Evolutionary conservation across 331 rosid species (phyloP), one percentile per base, ranked within the genome.

Genomic region (Dryas integrifolia): DNA sequence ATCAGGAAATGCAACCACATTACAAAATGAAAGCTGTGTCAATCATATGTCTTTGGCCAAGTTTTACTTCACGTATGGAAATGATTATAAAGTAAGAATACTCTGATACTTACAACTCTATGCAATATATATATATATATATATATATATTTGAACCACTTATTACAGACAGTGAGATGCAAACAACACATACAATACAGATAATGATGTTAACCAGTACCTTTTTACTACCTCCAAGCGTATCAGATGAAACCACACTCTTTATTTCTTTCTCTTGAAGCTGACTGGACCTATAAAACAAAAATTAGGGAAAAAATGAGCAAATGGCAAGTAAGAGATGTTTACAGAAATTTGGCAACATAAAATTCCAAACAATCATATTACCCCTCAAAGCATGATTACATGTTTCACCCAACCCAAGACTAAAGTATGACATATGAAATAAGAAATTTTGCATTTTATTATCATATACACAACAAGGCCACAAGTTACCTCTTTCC

Each of bases 401-500:
- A 18, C 61, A 57, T 2, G 35, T 9, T 56, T 56, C 61, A 57
- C 62, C 40, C 14, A 57, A 57, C 39, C 55, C 62, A 21, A 10
- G 39, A 26, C 62, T 10, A 30, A 58, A 58, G 41, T 24, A 0
- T 39, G 63, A 24, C n/a, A 0, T 24, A 58, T 24, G 63, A 24
- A 58, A 26, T 58, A 58, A 12, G 5, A 12, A 13, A 21, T 39
- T 12, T 66, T 44, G 9, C 53, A 16, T 24, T 24, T 74, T 47
- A 55, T 15, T 40, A 11, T 58, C 72, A 51, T 13, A 35, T 5
- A 44, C 18, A 30, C 4, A 52, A 38, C 15, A 39, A 8, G 41
- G 57, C 77, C 38, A n/a, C 10, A 44, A 76, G 61, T 45, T 76
- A 93, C 98, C 97, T 85, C 77, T 81, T 69, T 61, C 76, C 86